Evolutionary conservation across 805 yeast species (phyloP).

Genomic region (Pichia eremophila): DNA sequence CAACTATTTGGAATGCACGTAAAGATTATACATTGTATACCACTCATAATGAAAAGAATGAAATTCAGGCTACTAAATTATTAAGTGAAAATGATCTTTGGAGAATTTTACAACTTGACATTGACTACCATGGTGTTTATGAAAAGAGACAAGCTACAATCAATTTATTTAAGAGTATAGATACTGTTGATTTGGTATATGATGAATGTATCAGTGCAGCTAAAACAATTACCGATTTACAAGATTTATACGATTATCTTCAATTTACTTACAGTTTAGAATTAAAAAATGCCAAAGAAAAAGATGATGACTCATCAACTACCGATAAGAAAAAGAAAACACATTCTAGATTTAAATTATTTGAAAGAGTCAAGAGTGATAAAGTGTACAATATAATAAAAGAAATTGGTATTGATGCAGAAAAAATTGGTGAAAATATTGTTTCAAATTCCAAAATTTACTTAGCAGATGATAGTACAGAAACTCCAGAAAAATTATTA

Average conservation of each 20-base stretch:
- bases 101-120: constrained; percentile 79
- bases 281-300: constrained; percentile 34
- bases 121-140: constrained; percentile 77
- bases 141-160: constrained; percentile 58
- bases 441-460: constrained; percentile 57
- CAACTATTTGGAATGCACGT: constrained; percentile 91
- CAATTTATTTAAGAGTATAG: constrained; percentile 43
- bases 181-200: constrained; percentile 47
- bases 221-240: constrained; percentile 64
- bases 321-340: constrained; percentile 28
- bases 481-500: constrained; percentile 53
- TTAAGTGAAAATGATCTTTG: constrained; percentile 81
- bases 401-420: constrained; percentile 70
- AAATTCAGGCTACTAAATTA: constrained; percentile 40
- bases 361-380: constrained; percentile 60
- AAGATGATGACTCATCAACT: constrained; percentile 5
- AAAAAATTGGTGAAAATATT: constrained; percentile 75
- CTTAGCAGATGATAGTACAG: constrained; percentile 57
- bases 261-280: constrained; percentile 62
- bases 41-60: constrained; percentile 28
- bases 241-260: constrained; percentile 78
- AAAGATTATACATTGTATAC: constrained; percentile 73
- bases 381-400: constrained; percentile 55
- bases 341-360: constrained; percentile 52
- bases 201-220: constrained; percentile 47